Evolutionary conservation across 163 green algal genomes (phyloP).

Genomic region (Scenedesmus sp.): DNA sequence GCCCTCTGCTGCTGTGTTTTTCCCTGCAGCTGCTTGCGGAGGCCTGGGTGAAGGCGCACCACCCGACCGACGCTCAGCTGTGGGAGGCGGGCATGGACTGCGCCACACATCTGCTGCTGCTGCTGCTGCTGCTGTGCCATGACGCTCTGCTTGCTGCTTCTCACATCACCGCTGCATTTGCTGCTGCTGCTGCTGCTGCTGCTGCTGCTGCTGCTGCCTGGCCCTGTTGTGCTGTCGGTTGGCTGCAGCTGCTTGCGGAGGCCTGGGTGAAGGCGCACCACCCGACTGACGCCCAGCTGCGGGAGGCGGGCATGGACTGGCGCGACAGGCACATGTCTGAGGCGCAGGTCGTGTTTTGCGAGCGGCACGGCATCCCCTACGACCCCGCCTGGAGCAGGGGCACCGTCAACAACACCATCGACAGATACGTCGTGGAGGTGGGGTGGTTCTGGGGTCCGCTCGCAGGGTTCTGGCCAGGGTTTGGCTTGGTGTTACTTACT

Average conservation of each 20-base stretch:
- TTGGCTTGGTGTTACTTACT: no score
- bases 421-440: constrained; percentile 51
- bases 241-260: constrained; percentile 39
- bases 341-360: constrained; percentile 34
- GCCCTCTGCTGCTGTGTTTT: no score
- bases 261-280: constrained; percentile 6
- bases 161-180: background rate
- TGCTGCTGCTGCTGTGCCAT: background rate
- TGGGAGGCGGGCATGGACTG: background rate
- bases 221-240: no score
- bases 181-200: background rate
- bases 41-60: constrained; percentile 6
- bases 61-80: background rate
- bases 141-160: background rate
- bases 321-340: constrained; percentile 6
- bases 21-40: constrained; percentile 38
- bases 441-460: background rate
- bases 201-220: background rate
- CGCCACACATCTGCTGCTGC: background rate
- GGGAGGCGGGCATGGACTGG: constrained; percentile 39
- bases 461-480: no score
- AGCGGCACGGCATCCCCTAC: constrained; percentile 36
- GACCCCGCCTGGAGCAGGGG: constrained; percentile 38
- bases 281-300: background rate
- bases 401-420: constrained; percentile 21